Percentiles rank a stretch among this genome's conserved stretches.
phyloP scores from a whole-genome alignment of 2,329 filamentous ascomycete genomes.

The Stachybotrys echinatus region DNA sequence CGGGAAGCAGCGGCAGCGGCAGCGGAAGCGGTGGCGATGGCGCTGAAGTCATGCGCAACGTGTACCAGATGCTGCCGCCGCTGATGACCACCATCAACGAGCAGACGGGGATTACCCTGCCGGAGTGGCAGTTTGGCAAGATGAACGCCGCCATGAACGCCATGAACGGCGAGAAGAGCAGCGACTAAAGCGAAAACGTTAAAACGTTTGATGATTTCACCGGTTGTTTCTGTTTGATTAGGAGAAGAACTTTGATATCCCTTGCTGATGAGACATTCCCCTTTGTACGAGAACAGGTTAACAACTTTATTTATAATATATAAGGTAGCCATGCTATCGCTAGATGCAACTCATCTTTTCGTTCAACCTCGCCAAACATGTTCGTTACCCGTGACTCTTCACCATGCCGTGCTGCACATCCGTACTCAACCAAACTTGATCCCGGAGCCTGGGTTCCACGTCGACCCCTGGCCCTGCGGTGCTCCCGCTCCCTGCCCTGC shows the following conservation, averaged over 20 bases:
- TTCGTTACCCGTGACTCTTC: too few species aligned
- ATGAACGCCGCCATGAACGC: constrained; percentile 28
- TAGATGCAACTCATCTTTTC: too few species aligned
- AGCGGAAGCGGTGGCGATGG: constrained; percentile 43
- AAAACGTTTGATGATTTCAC: background rate
- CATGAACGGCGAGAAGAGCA: constrained; percentile 14
- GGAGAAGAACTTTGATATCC: too few species aligned
- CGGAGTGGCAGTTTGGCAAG: constrained; percentile 65
- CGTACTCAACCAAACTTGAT: constrained; percentile 43
- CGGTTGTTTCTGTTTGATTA: background rate
- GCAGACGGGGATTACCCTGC: constrained; percentile 78
- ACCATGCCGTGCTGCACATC: background rate
- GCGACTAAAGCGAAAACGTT: background rate
- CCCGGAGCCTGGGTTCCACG: constrained; percentile 55
- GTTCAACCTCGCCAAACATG: too few species aligned
- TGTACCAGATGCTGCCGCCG: constrained; percentile 81
- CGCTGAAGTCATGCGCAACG: constrained; percentile 61
- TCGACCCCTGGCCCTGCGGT: constrained; percentile 27
- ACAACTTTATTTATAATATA: too few species aligned
- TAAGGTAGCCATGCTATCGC: too few species aligned
- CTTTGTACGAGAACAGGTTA: too few species aligned
- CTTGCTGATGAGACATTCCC: too few species aligned
- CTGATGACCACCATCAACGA: constrained; percentile 82
- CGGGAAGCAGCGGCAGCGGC: constrained; percentile 46
- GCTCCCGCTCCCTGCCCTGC: constrained; percentile 16